phyloP scores from a whole-genome alignment of 129 eudicot genomes.

The Flaveria sonorensis region DNA sequence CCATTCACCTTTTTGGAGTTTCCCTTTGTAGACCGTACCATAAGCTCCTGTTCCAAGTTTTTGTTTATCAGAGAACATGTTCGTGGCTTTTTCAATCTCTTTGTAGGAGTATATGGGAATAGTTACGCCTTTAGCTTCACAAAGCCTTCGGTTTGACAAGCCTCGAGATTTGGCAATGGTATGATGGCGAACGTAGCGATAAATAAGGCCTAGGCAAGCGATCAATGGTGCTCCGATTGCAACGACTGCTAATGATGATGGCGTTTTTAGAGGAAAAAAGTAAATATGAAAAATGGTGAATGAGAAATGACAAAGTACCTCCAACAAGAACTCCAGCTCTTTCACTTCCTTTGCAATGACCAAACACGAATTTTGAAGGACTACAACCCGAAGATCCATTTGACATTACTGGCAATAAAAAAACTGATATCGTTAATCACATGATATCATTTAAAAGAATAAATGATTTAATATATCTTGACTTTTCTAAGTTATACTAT shows the following conservation, averaged over 20 bases:
- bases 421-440: too few relatives aligned
- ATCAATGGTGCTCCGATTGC: conserved; percentile 45
- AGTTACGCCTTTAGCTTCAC: conserved; percentile 50
- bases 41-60: conserved; percentile 74
- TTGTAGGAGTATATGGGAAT: conserved; percentile 58
- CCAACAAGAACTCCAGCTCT: conserved; percentile 53
- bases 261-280: neutral
- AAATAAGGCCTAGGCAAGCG: conserved; percentile 40
- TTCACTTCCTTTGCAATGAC: conserved; percentile 56
- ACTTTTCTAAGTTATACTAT: too few relatives aligned
- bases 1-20: conserved; percentile 52
- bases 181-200: conserved; percentile 39
- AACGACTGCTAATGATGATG: conserved; percentile 38
- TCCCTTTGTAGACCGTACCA: conserved; percentile 67
- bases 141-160: conserved; percentile 33
- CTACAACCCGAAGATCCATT: conserved; percentile 45
- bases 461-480: too few relatives aligned
- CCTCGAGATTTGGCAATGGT: conserved; percentile 26
- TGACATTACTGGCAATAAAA: too few relatives aligned
- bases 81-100: conserved; percentile 61
- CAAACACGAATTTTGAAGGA: conserved; percentile 50
- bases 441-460: too few relatives aligned
- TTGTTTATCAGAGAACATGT: conserved; percentile 54
- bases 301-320: conserved; percentile 37
- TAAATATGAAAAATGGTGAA: neutral